Evolutionary conservation across 129 eudicot genomes (phyloP).

Genomic region (Flaveria sonorensis): DNA sequence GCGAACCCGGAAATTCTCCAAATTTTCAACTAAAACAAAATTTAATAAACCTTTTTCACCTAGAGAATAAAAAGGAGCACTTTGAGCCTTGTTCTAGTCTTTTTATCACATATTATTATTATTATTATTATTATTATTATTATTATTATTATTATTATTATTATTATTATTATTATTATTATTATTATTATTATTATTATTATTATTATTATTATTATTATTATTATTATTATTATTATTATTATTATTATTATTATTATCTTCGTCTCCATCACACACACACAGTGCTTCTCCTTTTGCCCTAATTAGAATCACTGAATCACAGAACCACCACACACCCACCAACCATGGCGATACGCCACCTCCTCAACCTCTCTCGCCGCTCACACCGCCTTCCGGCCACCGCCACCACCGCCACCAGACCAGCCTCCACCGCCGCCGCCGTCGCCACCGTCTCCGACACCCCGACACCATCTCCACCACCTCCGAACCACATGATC

Average conservation of each 20-base stretch:
- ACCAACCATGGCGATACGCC: slow-evolving; percentile 55
- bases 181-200: slow-evolving; percentile 10
- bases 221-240: too few relatives aligned
- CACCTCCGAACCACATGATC: slow-evolving; percentile 71
- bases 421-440: slow-evolving; percentile 32
- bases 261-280: slow-evolving; percentile 18
- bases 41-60: neutral
- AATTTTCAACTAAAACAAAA: neutral
- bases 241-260: slow-evolving; percentile 1
- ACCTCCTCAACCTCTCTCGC: slow-evolving; percentile 51
- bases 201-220: too few relatives aligned
- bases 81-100: neutral
- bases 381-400: slow-evolving; percentile 33
- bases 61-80: neutral
- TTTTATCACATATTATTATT: slow-evolving; percentile 2
- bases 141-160: too few relatives aligned
- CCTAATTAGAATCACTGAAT: slow-evolving; percentile 24
- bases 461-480: slow-evolving; percentile 51
- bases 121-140: too few relatives aligned
- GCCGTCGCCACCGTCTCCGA: slow-evolving; percentile 38
- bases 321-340: slow-evolving; percentile 4
- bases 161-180: slow-evolving; percentile 13
- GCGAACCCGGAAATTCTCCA: too few relatives aligned
- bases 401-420: slow-evolving; percentile 13
- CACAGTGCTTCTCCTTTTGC: slow-evolving; percentile 9